These are phyloP conservation scores for Anisodus acutangulus DNA, from an alignment of 257 asterid species.

Conservation along the genomic window DNA sequence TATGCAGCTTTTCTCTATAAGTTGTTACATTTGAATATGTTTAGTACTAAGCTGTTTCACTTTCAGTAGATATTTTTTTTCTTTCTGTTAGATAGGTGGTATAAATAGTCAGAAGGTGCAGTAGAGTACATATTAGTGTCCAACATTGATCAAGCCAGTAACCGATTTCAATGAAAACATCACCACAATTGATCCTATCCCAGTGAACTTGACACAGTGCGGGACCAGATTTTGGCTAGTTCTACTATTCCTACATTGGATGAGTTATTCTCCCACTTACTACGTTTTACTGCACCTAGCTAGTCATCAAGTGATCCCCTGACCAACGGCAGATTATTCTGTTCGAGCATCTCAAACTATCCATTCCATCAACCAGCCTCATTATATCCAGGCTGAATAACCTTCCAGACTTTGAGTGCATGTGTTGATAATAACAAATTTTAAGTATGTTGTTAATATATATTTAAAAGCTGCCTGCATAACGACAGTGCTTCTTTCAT, in stretches of 20 bases:
- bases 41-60: constrained; percentile 16
- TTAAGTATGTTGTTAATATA: constrained; percentile 9
- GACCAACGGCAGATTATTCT: not conserved
- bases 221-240: constrained; percentile 3
- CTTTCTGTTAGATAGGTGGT: not conserved
- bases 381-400: not conserved
- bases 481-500: not conserved
- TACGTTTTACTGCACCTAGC: not conserved
- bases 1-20: not conserved
- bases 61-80: constrained; percentile 11
- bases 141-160: constrained; percentile 8
- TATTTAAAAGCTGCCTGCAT: not conserved
- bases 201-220: not conserved
- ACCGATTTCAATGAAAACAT: not conserved
- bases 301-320: constrained; percentile 16
- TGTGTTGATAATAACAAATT: not conserved
- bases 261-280: not conserved
- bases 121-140: not conserved
- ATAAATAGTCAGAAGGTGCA: not conserved
- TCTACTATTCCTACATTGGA: not conserved
- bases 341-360: not conserved
- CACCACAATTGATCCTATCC: not conserved
- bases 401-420: not conserved
- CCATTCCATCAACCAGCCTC: not conserved
- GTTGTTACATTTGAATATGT: not conserved